Percentiles rank a stretch among this genome's conserved stretches.
These are phyloP conservation scores for Pseudocercospora vitis DNA, from an alignment of 2,329 filamentous ascomycete genomes.

Conservation along the genomic window DNA sequence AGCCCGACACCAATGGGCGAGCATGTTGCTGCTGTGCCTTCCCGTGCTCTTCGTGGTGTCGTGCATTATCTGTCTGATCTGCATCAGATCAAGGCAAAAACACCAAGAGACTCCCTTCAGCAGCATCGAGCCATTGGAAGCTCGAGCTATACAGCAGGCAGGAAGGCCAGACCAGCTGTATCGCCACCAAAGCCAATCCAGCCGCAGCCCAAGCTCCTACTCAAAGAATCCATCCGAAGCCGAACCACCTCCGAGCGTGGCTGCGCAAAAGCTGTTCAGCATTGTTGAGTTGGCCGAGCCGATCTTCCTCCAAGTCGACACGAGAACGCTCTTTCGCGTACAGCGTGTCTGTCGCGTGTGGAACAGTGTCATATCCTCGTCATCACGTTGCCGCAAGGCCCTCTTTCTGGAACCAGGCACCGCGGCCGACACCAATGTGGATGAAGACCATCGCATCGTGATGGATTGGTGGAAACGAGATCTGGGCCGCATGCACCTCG, in stretches of 20 bases:
- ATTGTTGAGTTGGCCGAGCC: constrained; percentile 14
- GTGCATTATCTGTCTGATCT: too few relatives aligned
- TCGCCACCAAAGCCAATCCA: too few relatives aligned
- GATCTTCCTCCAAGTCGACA: constrained; percentile 7
- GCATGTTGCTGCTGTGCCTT: too few relatives aligned
- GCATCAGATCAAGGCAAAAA: too few relatives aligned
- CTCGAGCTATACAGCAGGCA: too few relatives aligned
- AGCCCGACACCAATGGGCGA: too few relatives aligned
- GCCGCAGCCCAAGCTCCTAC: too few relatives aligned
- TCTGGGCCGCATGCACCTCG: background rate
- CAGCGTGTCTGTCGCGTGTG: constrained; percentile 4
- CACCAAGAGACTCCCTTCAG: too few relatives aligned
- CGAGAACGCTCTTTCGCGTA: constrained; percentile 4
- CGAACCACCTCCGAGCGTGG: background rate
- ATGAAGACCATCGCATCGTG: background rate
- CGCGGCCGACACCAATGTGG: constrained; percentile 1
- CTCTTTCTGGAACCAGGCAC: background rate
- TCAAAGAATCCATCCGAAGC: background rate
- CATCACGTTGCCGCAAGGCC: background rate
- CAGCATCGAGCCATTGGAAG: too few relatives aligned
- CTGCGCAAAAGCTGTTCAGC: constrained; percentile 4
- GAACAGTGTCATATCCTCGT: background rate
- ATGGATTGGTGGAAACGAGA: background rate
- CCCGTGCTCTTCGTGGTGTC: too few relatives aligned
- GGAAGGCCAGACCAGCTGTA: too few relatives aligned